Base-by-base conservation (phyloP, 306 rosid genomes). In the Pterocarpus macrocarpus region DNA sequence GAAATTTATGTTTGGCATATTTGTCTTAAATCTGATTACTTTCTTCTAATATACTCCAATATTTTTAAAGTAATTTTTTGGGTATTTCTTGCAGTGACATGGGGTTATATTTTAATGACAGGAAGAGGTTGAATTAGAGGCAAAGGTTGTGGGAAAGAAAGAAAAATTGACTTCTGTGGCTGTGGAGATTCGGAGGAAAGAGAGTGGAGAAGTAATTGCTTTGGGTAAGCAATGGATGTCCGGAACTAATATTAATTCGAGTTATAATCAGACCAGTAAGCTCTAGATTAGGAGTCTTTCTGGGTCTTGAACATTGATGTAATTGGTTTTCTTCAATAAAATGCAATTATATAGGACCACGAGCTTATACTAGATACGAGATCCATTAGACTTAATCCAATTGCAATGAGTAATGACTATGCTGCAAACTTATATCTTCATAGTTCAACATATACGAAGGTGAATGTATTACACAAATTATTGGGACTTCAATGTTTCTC, bases 111-210 rank as follows among this genome's bases (percentile, higher is more conserved):
- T 74, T 39, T 35, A 34, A 56, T 64, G 35, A 58, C 80, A 87
- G 91, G 90, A 86, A 80, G 88, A 83, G 80, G 81, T 87, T 35
- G 88, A 84, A 71, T 32, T 86, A 8, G 83, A 72, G 55, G 91
- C 87, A 41, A 85, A 84, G 64, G 83, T 82, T 41, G 22, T 78
- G 59, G 87, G 59, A 59, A 16, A 70, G 59, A 82, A 65, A 76
- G 87, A 68, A 14, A 71, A 71, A 9, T 59, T 87, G 33, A 73
- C 47, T 8, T 70, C 82, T 34, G 84, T 81, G 53, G 72, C 69
- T 64, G 86, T 90, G 53, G 72, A 86, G 55, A 56, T 85, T 0
- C 83, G 58, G 63, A 77, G 53, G 41, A 85, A 80, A 57, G 35
- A 66, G 7, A 75, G 41, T 33, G 82, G 84, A 69, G 77, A 69